Evolutionary conservation across 2,329 filamentous ascomycete species (phyloP).

Genomic region (Apiospora hydei): DNA sequence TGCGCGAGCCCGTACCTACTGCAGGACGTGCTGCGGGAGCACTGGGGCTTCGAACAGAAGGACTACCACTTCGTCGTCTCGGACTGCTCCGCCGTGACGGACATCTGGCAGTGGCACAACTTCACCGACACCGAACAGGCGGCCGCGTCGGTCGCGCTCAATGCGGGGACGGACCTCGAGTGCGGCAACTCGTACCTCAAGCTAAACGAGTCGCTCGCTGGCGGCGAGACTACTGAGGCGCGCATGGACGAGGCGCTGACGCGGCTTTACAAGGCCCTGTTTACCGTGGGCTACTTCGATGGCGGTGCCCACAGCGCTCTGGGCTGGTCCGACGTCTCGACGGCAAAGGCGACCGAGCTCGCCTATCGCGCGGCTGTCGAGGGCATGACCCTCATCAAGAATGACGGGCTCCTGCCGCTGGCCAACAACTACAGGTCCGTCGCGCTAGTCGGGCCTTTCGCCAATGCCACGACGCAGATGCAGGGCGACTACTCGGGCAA

Average conservation of each 20-base stretch:
- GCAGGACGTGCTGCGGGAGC: conserved; percentile 67
- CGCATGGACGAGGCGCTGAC: conserved; percentile 42
- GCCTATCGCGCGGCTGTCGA: conserved; percentile 37
- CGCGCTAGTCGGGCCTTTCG: conserved; percentile 13
- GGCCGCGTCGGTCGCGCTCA: conserved; percentile 7
- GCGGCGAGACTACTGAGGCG: conserved; percentile 35
- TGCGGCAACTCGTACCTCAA: conserved; percentile 23
- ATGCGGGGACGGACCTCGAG: conserved; percentile 22
- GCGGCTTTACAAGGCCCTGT: conserved; percentile 43
- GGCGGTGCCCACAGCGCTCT: conserved; percentile 28
- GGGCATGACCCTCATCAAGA: conserved; percentile 40
- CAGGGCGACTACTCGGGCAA: conserved; percentile 23
- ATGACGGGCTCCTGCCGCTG: conserved; percentile 49
- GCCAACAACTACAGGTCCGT: conserved; percentile 6
- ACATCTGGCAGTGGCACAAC: conserved; percentile 57
- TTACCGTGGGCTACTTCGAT: conserved; percentile 45
- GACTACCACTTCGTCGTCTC: conserved; percentile 67
- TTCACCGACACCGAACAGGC: conserved; percentile 42
- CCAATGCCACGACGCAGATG: conserved; percentile 24
- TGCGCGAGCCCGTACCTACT: conserved; percentile 70
- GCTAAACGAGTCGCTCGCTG: conserved; percentile 32
- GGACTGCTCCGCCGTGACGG: conserved; percentile 69
- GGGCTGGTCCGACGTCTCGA: conserved; percentile 32
- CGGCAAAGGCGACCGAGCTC: conserved; percentile 34
- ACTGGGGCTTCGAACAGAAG: conserved; percentile 69